These are phyloP conservation scores for Cinnamomum micranthum DNA, from an alignment of 164 flowering plant genomes.

Conservation along the genomic window DNA sequence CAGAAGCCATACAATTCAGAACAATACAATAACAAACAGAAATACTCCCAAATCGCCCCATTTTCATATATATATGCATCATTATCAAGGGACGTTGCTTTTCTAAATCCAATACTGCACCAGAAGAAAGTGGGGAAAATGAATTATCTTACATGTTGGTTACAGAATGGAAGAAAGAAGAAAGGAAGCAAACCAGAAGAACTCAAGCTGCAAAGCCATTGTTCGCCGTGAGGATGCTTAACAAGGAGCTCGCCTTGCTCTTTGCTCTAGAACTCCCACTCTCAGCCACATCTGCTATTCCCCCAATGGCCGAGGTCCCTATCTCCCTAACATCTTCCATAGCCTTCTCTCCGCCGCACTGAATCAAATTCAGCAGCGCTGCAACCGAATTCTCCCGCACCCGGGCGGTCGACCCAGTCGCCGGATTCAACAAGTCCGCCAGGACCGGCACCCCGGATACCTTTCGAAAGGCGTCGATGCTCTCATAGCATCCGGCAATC, in stretches of 20 bases:
- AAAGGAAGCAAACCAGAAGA: background rate
- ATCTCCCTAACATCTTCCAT: slow-evolving; percentile 33
- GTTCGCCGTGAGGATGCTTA: background rate
- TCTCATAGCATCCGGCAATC: slow-evolving; percentile 79
- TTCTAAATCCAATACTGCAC: background rate
- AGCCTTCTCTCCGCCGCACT: slow-evolving; percentile 48
- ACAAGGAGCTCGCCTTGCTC: slow-evolving; percentile 47
- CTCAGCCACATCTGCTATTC: slow-evolving; percentile 51
- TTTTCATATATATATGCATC: background rate
- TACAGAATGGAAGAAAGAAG: background rate
- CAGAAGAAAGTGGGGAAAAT: background rate
- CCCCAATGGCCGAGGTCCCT: slow-evolving; percentile 39
- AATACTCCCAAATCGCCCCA: background rate
- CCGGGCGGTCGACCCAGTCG: slow-evolving; percentile 53
- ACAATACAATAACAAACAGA: background rate
- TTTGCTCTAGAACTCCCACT: slow-evolving; percentile 63
- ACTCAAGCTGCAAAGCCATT: background rate
- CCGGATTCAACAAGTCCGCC: slow-evolving; percentile 61
- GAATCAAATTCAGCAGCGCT: slow-evolving; percentile 66
- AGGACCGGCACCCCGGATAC: slow-evolving; percentile 60
- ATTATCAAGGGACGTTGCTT: background rate
- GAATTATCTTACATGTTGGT: no score
- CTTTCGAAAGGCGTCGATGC: slow-evolving; percentile 55
- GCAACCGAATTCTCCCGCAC: slow-evolving; percentile 78
- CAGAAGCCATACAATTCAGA: background rate